Conservation (phyloP, 805 yeast species). For the Blastobotrys chiropterorum region DNA sequence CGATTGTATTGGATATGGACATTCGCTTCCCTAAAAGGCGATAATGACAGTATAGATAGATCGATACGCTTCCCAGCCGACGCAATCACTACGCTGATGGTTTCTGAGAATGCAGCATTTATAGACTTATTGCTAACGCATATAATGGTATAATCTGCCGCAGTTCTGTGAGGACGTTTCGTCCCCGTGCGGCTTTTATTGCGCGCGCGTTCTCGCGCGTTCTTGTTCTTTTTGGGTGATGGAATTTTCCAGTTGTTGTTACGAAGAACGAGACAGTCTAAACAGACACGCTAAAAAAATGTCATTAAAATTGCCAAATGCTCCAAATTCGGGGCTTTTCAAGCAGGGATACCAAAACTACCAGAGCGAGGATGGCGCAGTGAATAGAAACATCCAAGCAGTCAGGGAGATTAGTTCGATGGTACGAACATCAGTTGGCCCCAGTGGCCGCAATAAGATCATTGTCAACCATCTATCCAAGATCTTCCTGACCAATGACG, state of each 20-base stretch:
- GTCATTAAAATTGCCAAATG: slow-evolving; percentile 88
- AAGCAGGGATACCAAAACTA: slow-evolving; percentile 91
- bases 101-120: no score
- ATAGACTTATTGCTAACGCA: no score
- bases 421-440: slow-evolving; percentile 93
- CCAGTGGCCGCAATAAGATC: slow-evolving; percentile 94
- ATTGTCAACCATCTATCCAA: slow-evolving; percentile 83
- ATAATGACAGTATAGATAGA: no score
- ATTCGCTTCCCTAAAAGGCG: no score
- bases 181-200: neutral
- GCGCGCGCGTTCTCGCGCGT: neutral
- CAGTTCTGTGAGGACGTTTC: neutral
- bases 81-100: no score
- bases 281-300: slow-evolving; percentile 32
- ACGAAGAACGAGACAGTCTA: neutral
- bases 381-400: slow-evolving; percentile 86
- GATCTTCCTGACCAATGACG: slow-evolving; percentile 88
- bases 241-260: neutral
- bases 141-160: no score
- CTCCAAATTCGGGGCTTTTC: slow-evolving; percentile 89
- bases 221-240: neutral
- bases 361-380: slow-evolving; percentile 89
- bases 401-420: slow-evolving; percentile 87
- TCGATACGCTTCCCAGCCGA: no score
- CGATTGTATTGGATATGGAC: no score